Percentiles rank a stretch among this genome's conserved stretches.
Conservation (phyloP, 192 early-diverging fungal genomes). For the Geranomyces variabilis region DNA sequence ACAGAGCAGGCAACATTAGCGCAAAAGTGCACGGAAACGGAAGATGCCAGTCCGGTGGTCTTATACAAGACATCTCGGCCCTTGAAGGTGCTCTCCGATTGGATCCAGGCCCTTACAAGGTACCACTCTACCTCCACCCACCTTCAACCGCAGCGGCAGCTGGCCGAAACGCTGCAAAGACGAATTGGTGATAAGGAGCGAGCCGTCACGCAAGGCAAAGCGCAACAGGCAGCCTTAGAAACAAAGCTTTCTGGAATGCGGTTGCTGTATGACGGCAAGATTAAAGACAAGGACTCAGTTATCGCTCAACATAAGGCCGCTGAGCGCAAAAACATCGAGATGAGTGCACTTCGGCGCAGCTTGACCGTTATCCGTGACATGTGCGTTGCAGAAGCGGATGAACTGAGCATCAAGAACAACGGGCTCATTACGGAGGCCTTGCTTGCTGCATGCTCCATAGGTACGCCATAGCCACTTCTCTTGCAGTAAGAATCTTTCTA, state of each 20-base stretch:
- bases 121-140: slow-evolving; percentile 13
- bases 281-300: slow-evolving; percentile 33
- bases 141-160: slow-evolving; percentile 31
- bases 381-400: slow-evolving; percentile 5
- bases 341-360: slow-evolving; percentile 3
- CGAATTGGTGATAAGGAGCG: slow-evolving; percentile 11
- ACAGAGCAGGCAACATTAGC: slow-evolving; percentile 21
- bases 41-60: slow-evolving; percentile 21
- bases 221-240: slow-evolving; percentile 11
- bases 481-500: no score
- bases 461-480: neutral
- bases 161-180: slow-evolving; percentile 12
- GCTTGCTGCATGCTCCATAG: slow-evolving; percentile 20
- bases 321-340: slow-evolving; percentile 21
- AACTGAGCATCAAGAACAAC: neutral
- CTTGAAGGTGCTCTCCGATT: slow-evolving; percentile 16
- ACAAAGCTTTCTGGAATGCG: slow-evolving; percentile 24
- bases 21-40: slow-evolving; percentile 14
- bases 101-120: slow-evolving; percentile 30
- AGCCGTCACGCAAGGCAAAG: neutral
- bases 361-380: slow-evolving; percentile 3
- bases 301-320: slow-evolving; percentile 16
- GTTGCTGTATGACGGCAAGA: slow-evolving; percentile 28
- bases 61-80: slow-evolving; percentile 25
- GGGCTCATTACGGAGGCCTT: slow-evolving; percentile 10